These are phyloP conservation scores for Penicillium maclennaniae DNA, from an alignment of 495 filamentous ascomycete species.

Conservation along the genomic window DNA sequence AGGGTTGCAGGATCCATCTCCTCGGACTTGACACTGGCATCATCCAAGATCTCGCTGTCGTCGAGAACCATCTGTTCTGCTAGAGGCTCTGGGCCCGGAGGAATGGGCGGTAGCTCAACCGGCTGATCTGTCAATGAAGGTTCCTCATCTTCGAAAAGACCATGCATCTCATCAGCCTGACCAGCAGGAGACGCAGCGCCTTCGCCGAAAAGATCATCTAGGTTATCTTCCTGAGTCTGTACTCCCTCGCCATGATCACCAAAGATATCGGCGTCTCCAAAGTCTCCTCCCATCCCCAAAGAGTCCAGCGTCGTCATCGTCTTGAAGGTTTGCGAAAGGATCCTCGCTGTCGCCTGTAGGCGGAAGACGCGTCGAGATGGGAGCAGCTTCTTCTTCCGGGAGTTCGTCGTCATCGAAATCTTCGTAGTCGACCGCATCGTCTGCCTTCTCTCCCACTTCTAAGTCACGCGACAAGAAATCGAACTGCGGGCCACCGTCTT, in stretches of 20 bases:
- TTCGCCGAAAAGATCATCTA: conserved; percentile 56
- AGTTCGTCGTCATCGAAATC: conserved; percentile 76
- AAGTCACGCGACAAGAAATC: conserved; percentile 48
- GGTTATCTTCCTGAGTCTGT: conserved; percentile 34
- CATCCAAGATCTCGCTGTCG: conserved; percentile 37
- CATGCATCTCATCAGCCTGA: conserved; percentile 38
- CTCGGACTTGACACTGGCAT: conserved; percentile 27
- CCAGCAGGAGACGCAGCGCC: conserved; percentile 36
- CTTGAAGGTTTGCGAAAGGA: conserved; percentile 22
- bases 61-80: conserved; percentile 32
- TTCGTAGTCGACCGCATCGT: conserved; percentile 81
- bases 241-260: conserved; percentile 36
- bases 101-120: conserved; percentile 22
- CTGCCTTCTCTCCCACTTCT: conserved; percentile 68
- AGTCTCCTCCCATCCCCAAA: conserved; percentile 20
- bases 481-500: conserved; percentile 33
- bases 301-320: conserved; percentile 50
- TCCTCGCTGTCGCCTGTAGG: conserved; percentile 15
- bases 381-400: conserved; percentile 58
- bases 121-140: conserved; percentile 24
- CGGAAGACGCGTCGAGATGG: conserved; percentile 6
- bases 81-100: conserved; percentile 22
- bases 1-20: conserved; percentile 45
- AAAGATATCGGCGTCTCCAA: conserved; percentile 37
- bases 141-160: conserved; percentile 38